Conservation (phyloP, 2,329 filamentous ascomycete genomes). For the Cladosporium sp. region DNA sequence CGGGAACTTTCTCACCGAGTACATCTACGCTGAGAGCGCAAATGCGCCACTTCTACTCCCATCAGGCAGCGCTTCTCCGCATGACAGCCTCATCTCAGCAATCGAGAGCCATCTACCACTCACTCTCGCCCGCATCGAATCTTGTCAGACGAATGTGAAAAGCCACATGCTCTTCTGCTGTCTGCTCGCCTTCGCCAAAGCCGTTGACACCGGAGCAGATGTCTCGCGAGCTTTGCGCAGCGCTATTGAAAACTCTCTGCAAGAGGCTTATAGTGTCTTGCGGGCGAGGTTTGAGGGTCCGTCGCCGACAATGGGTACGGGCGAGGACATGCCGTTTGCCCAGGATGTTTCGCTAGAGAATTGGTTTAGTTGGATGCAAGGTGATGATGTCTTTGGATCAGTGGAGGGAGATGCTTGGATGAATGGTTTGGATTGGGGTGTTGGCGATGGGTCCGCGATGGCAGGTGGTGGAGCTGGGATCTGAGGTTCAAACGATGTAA, state of each 20-base stretch:
- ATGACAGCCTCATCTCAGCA: background rate
- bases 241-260: conserved; percentile 3
- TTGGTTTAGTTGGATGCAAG: conserved; percentile 4
- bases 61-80: background rate
- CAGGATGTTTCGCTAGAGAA: conserved; percentile 7
- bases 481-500: background rate
- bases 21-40: conserved; percentile 1
- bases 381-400: background rate
- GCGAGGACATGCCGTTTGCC: background rate
- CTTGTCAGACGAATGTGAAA: conserved; percentile 3
- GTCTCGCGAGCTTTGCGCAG: background rate
- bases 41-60: background rate
- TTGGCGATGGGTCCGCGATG: background rate
- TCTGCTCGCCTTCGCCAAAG: conserved; percentile 1
- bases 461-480: background rate
- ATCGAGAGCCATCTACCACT: conserved; percentile 4
- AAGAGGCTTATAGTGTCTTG: background rate
- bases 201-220: background rate
- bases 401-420: background rate
- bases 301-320: background rate
- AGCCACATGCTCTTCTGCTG: background rate
- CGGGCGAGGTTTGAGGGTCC: conserved; percentile 4
- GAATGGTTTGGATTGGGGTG: conserved; percentile 8
- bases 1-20: conserved; percentile 8
- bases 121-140: background rate